Percentiles rank a stretch among this genome's conserved stretches.
Conservation (phyloP, 192 early-diverging fungal genomes). For the Pilaira anomala region DNA sequence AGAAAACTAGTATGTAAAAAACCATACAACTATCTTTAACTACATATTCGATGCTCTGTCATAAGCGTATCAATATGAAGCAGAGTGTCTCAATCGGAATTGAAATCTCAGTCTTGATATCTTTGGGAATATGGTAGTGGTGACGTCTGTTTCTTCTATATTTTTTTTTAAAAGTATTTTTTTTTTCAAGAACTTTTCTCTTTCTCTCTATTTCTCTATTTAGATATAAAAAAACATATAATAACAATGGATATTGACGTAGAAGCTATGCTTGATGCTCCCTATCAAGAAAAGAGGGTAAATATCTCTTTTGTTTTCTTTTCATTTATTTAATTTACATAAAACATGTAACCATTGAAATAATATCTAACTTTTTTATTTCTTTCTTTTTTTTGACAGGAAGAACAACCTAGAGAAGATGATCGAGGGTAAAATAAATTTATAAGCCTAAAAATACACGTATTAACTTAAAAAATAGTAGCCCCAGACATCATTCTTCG, state of each 20-base stretch:
- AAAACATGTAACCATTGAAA: not conserved
- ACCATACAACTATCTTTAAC: no score
- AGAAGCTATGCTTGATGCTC: conserved; percentile 61
- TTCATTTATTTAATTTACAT: not conserved
- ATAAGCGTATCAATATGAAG: no score
- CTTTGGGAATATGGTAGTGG: no score
- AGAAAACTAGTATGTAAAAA: no score
- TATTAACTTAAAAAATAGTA: not conserved
- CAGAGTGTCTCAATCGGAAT: no score
- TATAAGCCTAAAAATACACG: not conserved
- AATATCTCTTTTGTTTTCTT: not conserved
- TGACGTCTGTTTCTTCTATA: no score
- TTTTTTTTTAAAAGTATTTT: no score
- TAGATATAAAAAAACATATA: no score
- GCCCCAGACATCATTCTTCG: not conserved
- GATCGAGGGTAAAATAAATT: conserved; percentile 9
- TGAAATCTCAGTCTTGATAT: no score
- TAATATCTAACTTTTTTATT: conserved; percentile 10
- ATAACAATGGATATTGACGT: conserved; percentile 46
- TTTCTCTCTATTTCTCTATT: no score
- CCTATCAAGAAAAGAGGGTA: conserved; percentile 51
- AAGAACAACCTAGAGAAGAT: conserved; percentile 16
- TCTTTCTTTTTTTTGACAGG: conserved; percentile 9
- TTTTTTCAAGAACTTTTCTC: no score
- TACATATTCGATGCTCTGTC: no score